These are phyloP conservation scores for Aristolochia fimbriata DNA, from an alignment of 164 flowering plant genomes.

Conservation along the genomic window DNA sequence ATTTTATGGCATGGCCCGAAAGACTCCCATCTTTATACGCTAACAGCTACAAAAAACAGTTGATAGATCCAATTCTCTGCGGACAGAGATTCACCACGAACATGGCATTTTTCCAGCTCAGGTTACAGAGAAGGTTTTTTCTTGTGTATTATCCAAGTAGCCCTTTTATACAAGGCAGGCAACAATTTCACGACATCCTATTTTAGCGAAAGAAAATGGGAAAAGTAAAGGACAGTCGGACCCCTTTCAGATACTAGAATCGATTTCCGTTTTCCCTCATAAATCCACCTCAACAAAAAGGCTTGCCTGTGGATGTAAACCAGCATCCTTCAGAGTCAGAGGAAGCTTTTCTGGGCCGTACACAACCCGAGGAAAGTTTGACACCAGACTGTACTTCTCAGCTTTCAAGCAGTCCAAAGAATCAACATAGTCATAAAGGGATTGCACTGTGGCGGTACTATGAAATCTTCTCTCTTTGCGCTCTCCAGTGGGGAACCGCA, in stretches of 20 bases:
- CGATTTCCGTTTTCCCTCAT: slow-evolving; percentile 6
- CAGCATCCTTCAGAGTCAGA: slow-evolving; percentile 70
- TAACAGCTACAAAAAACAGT: too few relatives aligned
- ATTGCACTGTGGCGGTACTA: slow-evolving; percentile 51
- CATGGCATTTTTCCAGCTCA: too few relatives aligned
- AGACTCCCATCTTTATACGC: too few relatives aligned
- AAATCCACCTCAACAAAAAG: slow-evolving; percentile 67
- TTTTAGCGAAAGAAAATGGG: not conserved
- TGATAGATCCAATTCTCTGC: too few relatives aligned
- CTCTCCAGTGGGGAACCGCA: slow-evolving; percentile 83
- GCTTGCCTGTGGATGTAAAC: slow-evolving; percentile 96
- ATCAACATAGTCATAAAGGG: slow-evolving; percentile 85
- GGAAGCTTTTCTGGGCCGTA: slow-evolving; percentile 65
- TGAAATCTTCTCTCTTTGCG: slow-evolving; percentile 87
- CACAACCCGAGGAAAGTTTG: slow-evolving; percentile 81
- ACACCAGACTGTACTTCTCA: slow-evolving; percentile 64
- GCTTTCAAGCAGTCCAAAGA: slow-evolving; percentile 70
- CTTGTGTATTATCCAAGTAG: too few relatives aligned
- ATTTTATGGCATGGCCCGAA: too few relatives aligned
- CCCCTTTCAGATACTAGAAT: too few relatives aligned
- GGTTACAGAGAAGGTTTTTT: not conserved
- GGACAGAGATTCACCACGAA: too few relatives aligned
- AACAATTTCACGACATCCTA: slow-evolving; percentile 1
- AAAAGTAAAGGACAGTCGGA: not conserved
- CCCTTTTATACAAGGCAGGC: not conserved